Base-by-base conservation (phyloP, 768 basidiomycete genomes). In the Tricholoma hemisulphureum region DNA sequence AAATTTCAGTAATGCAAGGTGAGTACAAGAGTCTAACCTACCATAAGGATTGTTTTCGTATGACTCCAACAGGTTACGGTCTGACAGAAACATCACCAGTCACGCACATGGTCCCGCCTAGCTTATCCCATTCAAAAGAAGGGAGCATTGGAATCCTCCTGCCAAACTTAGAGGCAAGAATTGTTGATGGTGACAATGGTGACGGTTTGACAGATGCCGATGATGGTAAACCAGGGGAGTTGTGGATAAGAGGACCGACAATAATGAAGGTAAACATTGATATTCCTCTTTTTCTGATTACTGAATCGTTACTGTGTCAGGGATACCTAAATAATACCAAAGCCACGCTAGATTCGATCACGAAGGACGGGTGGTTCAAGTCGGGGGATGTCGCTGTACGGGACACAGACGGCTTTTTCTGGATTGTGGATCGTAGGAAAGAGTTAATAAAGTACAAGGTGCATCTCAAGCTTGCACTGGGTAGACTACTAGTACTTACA, bases 301-400 rank as follows among this genome's bases (percentile, higher is more conserved):
- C n/a, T n/a, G 4, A 5, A 26, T 51, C 20, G 35, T 29, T 23
- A 20, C 32, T 53, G 52, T 20, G 23, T 1, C 24, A 82, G 80
- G 88, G 88, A 2, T 89, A 90, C 65, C 69, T 83, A 62, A 80
- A 80, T 59, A 87, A 91, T 56, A 70, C 72, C 1, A 69, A 71
- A n/a, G 86, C 88, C 1, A 90, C 87, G 2, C 63, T 66, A 18
- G 73, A 78, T 20, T 69, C 83, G 1, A 81, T 89, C 61, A 85
- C 83, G 0, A 62, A 70, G 0, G 83, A 86, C 37, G 79, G 83
- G 2, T 91, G 87, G 86, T 82, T 87, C 70, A 85, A 83, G 74
- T 89, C 89, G 1, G 88, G 89, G 0, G 89, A 91, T 65, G 75
- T 91, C 18, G 80, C 77, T 2, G 58, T 78, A n/a, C 67, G 77